Evolutionary conservation across 1,284 basidiomycete species (phyloP), one percentile per base, ranked within the genome.

Genomic region (Ustilago bromivora): DNA sequence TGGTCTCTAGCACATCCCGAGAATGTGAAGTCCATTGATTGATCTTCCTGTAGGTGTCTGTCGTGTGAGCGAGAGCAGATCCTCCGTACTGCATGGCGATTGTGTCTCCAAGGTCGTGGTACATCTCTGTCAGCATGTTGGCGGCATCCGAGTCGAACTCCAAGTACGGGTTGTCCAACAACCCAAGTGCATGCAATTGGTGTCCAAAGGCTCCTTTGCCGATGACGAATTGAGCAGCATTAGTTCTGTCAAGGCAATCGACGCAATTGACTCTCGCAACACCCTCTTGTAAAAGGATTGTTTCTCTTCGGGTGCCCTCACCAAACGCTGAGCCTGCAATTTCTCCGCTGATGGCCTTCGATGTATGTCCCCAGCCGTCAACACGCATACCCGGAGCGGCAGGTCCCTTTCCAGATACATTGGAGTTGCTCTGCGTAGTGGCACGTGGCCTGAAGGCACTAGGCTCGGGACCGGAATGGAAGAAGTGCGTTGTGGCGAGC

Each of bases 51-150:
- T 99, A 99, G 0, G 95, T 98, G 85, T 99, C 96, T 10, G 98
- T 95, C 1, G 96, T 91, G 82, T 99, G 99, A 43, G 99, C 96
- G 7, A 99, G 90, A 0, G 96, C 95, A 83, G 94, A 96, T 1
- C 84, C 84, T 40, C 83, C 81, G 55, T 85, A 84, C 85, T 99
- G 97, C 81, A 98, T 89, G 0, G 97, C 96, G 66, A 99, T 92
- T 1, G 95, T 96, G 51, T 86, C 84, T 15, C 84, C 84, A 1
- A 85, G 71, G 53, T 85, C 84, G 85, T 98, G 95, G 86, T 98
- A 99, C 96, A 99, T 98, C 87, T 98, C 95, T 0, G 96, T 99
- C 78, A 99, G 86, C 91, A 99, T 96, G 86, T 97, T 95, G 56
- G 97, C 93, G 0, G 95, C 95, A 85, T 98, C 96, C 11, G 93